phyloP scores from a whole-genome alignment of 768 basidiomycete genomes.

The Filobasidium floriforme region DNA sequence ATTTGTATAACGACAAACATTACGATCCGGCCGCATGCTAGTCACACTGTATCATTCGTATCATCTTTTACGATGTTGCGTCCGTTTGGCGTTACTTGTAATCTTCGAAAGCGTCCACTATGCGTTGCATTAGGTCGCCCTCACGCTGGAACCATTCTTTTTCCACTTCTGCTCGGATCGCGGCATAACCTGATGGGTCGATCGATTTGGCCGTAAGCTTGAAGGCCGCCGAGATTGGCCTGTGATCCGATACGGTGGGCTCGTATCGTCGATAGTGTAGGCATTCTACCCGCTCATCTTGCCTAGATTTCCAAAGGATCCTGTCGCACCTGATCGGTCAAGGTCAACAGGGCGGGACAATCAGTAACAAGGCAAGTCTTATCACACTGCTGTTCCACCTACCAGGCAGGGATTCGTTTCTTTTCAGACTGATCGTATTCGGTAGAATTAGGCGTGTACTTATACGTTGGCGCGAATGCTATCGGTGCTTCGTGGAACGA shows the following conservation, averaged over 20 bases:
- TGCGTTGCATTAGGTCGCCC: conserved; percentile 28
- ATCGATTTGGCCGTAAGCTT: conserved; percentile 66
- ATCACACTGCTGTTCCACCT: no score
- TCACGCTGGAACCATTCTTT: conserved; percentile 46
- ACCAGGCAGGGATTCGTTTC: conserved; percentile 80
- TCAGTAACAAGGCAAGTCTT: no score
- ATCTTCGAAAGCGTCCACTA: conserved; percentile 1
- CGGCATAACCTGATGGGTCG: conserved; percentile 54
- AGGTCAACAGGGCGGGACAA: no score
- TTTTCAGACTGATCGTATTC: conserved; percentile 87
- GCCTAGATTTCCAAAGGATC: conserved; percentile 57
- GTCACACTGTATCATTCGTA: background rate
- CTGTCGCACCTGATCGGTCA: conserved; percentile 61
- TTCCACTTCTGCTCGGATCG: conserved; percentile 56
- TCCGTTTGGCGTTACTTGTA: background rate
- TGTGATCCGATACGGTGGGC: conserved; percentile 79
- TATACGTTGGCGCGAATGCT: conserved; percentile 84
- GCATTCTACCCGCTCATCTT: conserved; percentile 52
- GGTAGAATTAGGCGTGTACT: conserved; percentile 72
- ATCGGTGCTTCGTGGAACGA: conserved; percentile 72
- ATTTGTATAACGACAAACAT: no score
- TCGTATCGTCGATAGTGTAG: conserved; percentile 76
- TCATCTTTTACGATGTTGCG: background rate
- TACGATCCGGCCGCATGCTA: no score
- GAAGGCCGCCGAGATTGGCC: conserved; percentile 77